phyloP scores from a whole-genome alignment of 192 early-diverging fungal species.

The Coemansia sp. region DNA sequence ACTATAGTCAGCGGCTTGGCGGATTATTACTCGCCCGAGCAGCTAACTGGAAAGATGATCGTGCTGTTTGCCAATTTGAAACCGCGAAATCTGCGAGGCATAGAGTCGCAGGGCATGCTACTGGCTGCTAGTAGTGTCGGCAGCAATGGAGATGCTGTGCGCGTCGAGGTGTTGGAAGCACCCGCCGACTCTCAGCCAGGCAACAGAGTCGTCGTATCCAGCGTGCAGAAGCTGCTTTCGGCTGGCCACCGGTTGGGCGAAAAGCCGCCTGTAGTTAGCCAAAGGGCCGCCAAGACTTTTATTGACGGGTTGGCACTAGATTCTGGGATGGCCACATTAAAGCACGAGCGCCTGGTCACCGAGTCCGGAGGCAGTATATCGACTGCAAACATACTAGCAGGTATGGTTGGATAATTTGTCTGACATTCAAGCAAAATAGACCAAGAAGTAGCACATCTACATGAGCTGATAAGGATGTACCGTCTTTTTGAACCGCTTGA shows the following conservation, averaged over 20 bases:
- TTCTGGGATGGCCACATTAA: slow-evolving; percentile 10
- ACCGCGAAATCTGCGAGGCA: slow-evolving; percentile 27
- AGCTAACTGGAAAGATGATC: slow-evolving; percentile 11
- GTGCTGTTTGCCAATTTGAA: slow-evolving; percentile 36
- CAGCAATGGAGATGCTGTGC: not conserved
- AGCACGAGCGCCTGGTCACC: slow-evolving; percentile 1
- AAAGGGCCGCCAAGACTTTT: slow-evolving; percentile 12
- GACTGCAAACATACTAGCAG: slow-evolving; percentile 6
- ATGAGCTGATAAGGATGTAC: slow-evolving; percentile 20
- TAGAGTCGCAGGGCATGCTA: slow-evolving; percentile 33
- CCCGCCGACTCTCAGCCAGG: slow-evolving; percentile 8
- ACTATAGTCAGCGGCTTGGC: slow-evolving; percentile 34
- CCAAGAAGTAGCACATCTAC: not conserved
- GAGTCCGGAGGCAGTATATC: slow-evolving; percentile 4
- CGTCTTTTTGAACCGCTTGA: slow-evolving; percentile 43
- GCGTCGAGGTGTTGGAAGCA: slow-evolving; percentile 29
- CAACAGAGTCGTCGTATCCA: slow-evolving; percentile 2
- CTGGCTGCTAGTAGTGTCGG: slow-evolving; percentile 15
- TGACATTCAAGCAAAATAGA: not conserved
- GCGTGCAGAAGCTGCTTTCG: not conserved
- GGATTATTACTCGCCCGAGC: slow-evolving; percentile 15
- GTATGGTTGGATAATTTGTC: slow-evolving; percentile 16
- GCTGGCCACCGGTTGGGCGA: not conserved
- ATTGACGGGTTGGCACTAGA: slow-evolving; percentile 6
- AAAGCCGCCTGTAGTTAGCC: slow-evolving; percentile 15